Conservation (phyloP, 2,329 filamentous ascomycete species). For the Hypoxylon sp. region DNA sequence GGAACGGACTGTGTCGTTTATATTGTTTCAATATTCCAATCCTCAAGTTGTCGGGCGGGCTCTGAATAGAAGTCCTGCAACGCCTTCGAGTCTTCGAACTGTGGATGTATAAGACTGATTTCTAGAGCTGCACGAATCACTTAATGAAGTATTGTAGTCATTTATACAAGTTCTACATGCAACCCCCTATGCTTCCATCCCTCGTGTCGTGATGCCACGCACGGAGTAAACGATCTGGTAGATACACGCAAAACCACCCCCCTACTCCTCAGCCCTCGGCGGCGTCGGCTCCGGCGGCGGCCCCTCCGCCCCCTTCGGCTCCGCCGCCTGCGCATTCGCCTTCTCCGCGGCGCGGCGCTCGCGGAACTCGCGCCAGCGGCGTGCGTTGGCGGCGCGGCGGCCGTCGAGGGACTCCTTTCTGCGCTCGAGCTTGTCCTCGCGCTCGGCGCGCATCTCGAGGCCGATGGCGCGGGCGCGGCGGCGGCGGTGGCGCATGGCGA, state of each 20-base stretch:
- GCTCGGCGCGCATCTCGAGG: conserved; percentile 43
- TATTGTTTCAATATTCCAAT: too few species aligned
- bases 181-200: neutral
- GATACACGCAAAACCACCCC: neutral
- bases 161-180: neutral
- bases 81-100: too few species aligned
- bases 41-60: too few species aligned
- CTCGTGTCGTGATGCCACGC: neutral
- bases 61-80: too few species aligned
- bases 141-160: neutral
- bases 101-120: too few species aligned
- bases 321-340: conserved; percentile 1
- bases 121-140: too few species aligned
- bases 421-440: conserved; percentile 44
- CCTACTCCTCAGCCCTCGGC: conserved; percentile 31
- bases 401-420: conserved; percentile 44
- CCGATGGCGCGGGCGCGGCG: conserved; percentile 45
- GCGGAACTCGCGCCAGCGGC: conserved; percentile 39
- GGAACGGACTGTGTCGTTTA: too few species aligned
- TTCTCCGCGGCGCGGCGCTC: conserved; percentile 25
- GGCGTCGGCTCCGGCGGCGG: conserved; percentile 21
- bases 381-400: conserved; percentile 32
- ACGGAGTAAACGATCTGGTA: too few species aligned
- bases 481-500: conserved; percentile 60
- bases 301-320: neutral